These are phyloP conservation scores for Lactarius sp. DNA, from an alignment of 768 basidiomycete species.

Conservation along the genomic window DNA sequence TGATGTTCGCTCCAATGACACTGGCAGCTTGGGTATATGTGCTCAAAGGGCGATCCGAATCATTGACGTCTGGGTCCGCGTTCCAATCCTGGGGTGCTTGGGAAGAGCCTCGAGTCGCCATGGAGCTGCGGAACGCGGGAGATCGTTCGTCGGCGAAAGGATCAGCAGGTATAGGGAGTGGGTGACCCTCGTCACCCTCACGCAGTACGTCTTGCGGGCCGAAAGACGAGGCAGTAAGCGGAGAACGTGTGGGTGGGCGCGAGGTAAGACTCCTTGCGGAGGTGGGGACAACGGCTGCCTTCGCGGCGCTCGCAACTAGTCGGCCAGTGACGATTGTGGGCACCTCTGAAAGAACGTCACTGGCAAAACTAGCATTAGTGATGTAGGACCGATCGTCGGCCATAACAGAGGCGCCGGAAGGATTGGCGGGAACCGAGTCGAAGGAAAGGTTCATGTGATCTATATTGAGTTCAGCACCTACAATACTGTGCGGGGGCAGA, in stretches of 20 bases:
- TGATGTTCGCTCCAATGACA: constrained; percentile 46
- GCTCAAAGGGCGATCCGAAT: constrained; percentile 51
- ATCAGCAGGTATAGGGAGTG: constrained; percentile 34
- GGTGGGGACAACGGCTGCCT: constrained; percentile 63
- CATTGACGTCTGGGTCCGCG: constrained; percentile 30
- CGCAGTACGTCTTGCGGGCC: constrained; percentile 59
- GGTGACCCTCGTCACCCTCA: constrained; percentile 40
- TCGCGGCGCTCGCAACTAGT: constrained; percentile 70
- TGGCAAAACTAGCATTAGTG: constrained; percentile 69
- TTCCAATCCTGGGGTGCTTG: constrained; percentile 31
- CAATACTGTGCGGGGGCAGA: constrained; percentile 51
- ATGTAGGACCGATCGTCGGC: constrained; percentile 62
- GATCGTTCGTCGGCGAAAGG: constrained; percentile 66
- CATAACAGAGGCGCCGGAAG: constrained; percentile 45
- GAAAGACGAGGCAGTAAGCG: constrained; percentile 66
- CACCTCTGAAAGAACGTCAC: constrained; percentile 75
- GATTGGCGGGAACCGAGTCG: constrained; percentile 40
- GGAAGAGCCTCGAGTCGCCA: constrained; percentile 23
- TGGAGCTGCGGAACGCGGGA: constrained; percentile 30
- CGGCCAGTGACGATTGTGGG: constrained; percentile 77
- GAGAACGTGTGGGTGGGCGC: constrained; percentile 52
- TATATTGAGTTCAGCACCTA: constrained; percentile 57
- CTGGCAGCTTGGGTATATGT: constrained; percentile 50
- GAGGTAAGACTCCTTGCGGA: constrained; percentile 39
- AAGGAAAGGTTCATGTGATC: constrained; percentile 58